Percentiles rank a stretch among this genome's conserved stretches.
Conservation (phyloP, 169 alveolate genomes). For the Cryptosporidium baileyi region DNA sequence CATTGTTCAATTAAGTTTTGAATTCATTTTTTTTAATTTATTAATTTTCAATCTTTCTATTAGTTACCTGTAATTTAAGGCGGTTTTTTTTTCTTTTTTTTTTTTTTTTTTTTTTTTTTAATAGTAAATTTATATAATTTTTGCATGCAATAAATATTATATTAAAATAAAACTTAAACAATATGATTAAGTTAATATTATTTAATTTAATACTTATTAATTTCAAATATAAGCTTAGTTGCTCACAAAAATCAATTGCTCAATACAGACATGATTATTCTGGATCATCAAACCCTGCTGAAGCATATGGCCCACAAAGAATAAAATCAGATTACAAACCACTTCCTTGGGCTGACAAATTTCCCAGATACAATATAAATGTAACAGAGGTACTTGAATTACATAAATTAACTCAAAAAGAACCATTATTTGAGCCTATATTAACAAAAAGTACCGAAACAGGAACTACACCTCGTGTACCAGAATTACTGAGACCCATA, state of each 20-base stretch:
- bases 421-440: slow-evolving; percentile 41
- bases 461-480: slow-evolving; percentile 26
- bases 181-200: too few relatives aligned
- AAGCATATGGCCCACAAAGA: slow-evolving; percentile 49
- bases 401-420: slow-evolving; percentile 35
- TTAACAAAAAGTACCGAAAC: slow-evolving; percentile 2
- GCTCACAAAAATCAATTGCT: slow-evolving; percentile 4
- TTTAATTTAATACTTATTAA: background rate
- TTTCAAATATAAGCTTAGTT: background rate
- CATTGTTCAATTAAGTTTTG: too few relatives aligned
- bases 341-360: slow-evolving; percentile 54
- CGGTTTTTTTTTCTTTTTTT: too few relatives aligned
- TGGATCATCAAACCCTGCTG: slow-evolving; percentile 41
- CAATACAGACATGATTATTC: slow-evolving; percentile 39
- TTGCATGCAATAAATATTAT: too few relatives aligned
- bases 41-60: too few relatives aligned
- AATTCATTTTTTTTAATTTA: too few relatives aligned
- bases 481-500: slow-evolving; percentile 25
- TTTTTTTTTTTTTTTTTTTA: too few relatives aligned
- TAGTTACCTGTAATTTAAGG: too few relatives aligned
- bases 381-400: slow-evolving; percentile 46
- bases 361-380: slow-evolving; percentile 39
- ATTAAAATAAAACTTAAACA: too few relatives aligned
- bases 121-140: too few relatives aligned
- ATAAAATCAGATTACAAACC: slow-evolving; percentile 43